Evolutionary conservation across 2,329 filamentous ascomycete genomes (phyloP), one percentile per base, ranked within the genome.

Genomic region (Trichoderma guizhouense): DNA sequence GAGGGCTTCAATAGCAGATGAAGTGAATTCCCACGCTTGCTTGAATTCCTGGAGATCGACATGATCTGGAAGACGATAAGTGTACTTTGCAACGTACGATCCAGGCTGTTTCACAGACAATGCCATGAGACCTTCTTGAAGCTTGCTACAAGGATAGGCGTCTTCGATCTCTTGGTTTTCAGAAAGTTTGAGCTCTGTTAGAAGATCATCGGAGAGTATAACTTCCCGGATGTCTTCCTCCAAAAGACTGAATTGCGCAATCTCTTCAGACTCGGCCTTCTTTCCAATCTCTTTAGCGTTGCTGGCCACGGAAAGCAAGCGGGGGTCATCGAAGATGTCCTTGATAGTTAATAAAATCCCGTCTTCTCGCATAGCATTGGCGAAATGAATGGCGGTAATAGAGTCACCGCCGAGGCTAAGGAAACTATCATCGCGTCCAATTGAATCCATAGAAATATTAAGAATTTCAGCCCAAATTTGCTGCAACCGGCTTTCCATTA

Each of bases 121-220:
- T 0, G 79, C 78, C 51, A 84, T 76, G 1, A 84, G 77, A 3
- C 80, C 81, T 73, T 81, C 81, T 63, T 83, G 82, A 3, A 83
- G 75, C 5, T 78, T 76, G 12, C 81, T 80, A 75, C 80, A 82
- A 7, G 82, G 82, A 58, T 81, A 84, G 1, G 57, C 62, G 28
- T 73, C 71, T 3, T 73, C 53, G 78, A 74, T 34, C 7, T 60
- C 53, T 14, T 72, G 69, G 2, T 12, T 8, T 7, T 28, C 34
- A 15, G 69, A 47, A 7, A 71, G 47, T 3, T 60, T 55, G 7
- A 68, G 47, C 5, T 43, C 28, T 34, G 21, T 21, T 8, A 32
- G 30, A 43, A 72, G 15, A 0, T n/a, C 24, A 1, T 57, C 39
- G 11, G 63, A 39, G 2, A 61, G 7, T 18, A 72, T 8, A 55